Evolutionary conservation across 2,329 filamentous ascomycete genomes (phyloP).

Genomic region (Chaetomiaceae sp.): DNA sequence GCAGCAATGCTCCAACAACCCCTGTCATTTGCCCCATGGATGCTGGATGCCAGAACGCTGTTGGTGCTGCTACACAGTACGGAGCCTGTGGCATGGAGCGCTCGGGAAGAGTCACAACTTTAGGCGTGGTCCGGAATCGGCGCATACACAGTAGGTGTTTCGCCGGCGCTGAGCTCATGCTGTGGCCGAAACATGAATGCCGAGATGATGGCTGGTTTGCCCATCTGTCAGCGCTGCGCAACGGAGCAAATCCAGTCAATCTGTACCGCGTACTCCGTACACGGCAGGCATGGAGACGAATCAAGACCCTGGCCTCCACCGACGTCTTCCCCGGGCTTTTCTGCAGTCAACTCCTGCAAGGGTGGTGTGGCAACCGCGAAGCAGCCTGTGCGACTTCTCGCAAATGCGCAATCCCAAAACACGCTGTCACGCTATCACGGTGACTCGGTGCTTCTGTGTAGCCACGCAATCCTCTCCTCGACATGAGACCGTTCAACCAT

Average conservation of each 20-base stretch:
- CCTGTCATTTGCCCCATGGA: slow-evolving; percentile 25
- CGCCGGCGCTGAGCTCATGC: slow-evolving; percentile 24
- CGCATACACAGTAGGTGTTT: no score
- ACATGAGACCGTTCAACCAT: no score
- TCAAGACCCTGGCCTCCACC: slow-evolving; percentile 16
- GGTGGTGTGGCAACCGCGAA: slow-evolving; percentile 2
- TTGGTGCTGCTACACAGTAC: no score
- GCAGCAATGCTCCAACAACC: slow-evolving; percentile 37
- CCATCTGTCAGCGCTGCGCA: slow-evolving; percentile 20
- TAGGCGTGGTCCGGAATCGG: no score
- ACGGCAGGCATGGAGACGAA: slow-evolving; percentile 17
- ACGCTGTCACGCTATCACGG: background rate
- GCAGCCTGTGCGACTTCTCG: slow-evolving; percentile 14
- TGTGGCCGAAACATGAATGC: slow-evolving; percentile 25
- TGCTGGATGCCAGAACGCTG: slow-evolving; percentile 21
- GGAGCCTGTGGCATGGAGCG: no score
- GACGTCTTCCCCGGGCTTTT: slow-evolving; percentile 1
- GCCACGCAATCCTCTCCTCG: no score
- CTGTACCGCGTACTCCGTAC: slow-evolving; percentile 23
- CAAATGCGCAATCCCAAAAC: slow-evolving; percentile 11
- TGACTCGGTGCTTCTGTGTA: no score
- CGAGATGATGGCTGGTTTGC: slow-evolving; percentile 19
- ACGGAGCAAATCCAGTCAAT: slow-evolving; percentile 14
- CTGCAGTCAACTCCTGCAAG: slow-evolving; percentile 1
- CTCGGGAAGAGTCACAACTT: no score